Base-by-base conservation (phyloP, 2,329 filamentous ascomycete genomes). In the Cordyceps cateniannulata region DNA sequence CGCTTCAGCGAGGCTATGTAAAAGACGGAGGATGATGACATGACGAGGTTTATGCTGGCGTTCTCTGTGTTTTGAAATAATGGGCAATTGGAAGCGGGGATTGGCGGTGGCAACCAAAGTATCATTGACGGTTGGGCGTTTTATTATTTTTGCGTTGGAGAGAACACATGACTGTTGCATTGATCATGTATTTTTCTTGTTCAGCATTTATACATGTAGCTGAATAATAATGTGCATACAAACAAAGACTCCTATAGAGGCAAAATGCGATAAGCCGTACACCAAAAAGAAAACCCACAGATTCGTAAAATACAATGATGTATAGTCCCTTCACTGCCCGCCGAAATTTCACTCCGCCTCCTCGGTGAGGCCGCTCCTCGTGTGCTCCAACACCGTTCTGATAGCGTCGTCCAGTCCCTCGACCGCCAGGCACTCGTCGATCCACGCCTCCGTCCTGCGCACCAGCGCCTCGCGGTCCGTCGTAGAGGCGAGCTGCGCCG, bases 401-500 rank as follows among this genome's bases (percentile, higher is more conserved):
- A 88, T 80, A 42, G 76, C 80, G n/a, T 76, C 73, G 67, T 88
- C 85, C 49, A 88, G 71, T 18, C 76, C 76, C 35, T 79, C 73
- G 50, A 77, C 67, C 2, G 69, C 75, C 47, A 87, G 66, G 40
- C 85, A 74, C n/a, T 70, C 71, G 55, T 83, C 77, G 60, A 86
- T 76, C 85, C 85, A 88, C 2, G 69, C 71, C 14, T 70, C 70
- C 2, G 80, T 79, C 72, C 82, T 85, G 62, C 71, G 74, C 18
- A 75, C 72, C 54, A 88, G 69, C 51, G 67, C 73, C 12, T 67
- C 64, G 68, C 73, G 79, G 66, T 85, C 77, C 22, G 76, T 75
- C 2, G 78, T 80, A 14, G 69, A 73, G 32, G 75, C 73, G 59
- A 81, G 62, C 5, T 76, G 76, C 24, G 72, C 77, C 68, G 82